Percentiles rank a stretch among this genome's conserved stretches.
phyloP scores from a whole-genome alignment of 2,329 filamentous ascomycete species.

The Ceratocystis lukuohia region DNA sequence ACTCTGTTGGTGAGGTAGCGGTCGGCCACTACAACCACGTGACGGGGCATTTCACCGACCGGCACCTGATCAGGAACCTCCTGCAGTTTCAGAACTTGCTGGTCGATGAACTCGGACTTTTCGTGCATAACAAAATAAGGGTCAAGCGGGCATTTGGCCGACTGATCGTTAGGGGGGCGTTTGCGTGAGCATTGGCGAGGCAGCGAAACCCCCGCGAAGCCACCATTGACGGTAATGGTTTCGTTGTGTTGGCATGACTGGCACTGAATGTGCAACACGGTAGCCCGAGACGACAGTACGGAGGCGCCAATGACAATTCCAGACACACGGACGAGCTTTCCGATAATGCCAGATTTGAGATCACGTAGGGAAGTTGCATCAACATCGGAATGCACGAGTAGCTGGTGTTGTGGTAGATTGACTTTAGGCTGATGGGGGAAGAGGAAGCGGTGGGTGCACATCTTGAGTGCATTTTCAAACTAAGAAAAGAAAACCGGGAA shows the following conservation, averaged over 20 bases:
- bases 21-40: constrained; percentile 93
- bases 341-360: constrained; percentile 82
- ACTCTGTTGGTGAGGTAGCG: constrained; percentile 90
- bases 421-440: constrained; percentile 59
- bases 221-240: constrained; percentile 60
- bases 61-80: constrained; percentile 96
- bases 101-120: constrained; percentile 86
- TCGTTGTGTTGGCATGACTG: constrained; percentile 66
- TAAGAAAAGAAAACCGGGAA: constrained; percentile 27
- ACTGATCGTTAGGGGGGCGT: constrained; percentile 50
- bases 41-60: constrained; percentile 85
- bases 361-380: constrained; percentile 88
- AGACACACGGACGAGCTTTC: constrained; percentile 87
- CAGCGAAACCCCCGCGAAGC: constrained; percentile 76
- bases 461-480: constrained; percentile 84
- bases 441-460: constrained; percentile 86
- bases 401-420: constrained; percentile 75
- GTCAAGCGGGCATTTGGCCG: constrained; percentile 73
- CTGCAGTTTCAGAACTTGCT: constrained; percentile 95
- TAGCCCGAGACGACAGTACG: constrained; percentile 92
- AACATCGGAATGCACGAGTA: constrained; percentile 84
- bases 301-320: constrained; percentile 97
- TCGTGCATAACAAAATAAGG: constrained; percentile 95
- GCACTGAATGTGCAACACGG: constrained; percentile 73
- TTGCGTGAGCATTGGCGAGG: constrained; percentile 61